phyloP scores from a whole-genome alignment of 1,139 yeast genomes.

The Scheffersomyces illinoinensis region DNA sequence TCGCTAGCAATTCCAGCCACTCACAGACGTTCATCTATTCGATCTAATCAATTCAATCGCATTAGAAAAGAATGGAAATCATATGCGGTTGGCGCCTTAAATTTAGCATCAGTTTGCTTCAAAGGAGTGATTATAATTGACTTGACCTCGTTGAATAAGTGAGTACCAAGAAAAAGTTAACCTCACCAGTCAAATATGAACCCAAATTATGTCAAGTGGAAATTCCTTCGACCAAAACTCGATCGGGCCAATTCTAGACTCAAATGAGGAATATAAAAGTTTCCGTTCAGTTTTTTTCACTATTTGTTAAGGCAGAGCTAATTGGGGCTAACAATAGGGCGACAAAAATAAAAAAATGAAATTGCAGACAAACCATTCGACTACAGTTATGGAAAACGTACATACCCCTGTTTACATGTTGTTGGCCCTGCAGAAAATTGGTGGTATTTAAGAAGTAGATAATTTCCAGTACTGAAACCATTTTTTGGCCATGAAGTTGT shows the following conservation, averaged over 20 bases:
- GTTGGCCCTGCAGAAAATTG: not conserved
- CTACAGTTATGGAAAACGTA: not conserved
- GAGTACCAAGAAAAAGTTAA: not conserved
- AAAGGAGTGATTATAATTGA: not conserved
- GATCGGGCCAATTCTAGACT: not conserved
- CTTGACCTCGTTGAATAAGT: not conserved
- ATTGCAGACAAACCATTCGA: not conserved
- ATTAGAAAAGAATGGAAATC: not conserved
- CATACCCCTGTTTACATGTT: not conserved
- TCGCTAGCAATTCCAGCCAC: not conserved
- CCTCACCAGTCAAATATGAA: no score
- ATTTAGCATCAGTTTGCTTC: not conserved
- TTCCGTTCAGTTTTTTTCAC: not conserved
- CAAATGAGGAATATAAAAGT: not conserved
- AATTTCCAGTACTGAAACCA: not conserved
- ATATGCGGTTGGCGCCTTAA: not conserved
- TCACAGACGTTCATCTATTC: not conserved
- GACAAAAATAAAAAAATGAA: not conserved
- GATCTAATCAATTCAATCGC: not conserved
- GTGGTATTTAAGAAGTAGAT: not conserved
- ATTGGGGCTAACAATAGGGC: not conserved
- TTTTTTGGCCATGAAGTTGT: not conserved
- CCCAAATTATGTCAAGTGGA: not conserved
- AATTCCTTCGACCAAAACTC: not conserved
- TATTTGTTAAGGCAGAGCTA: not conserved